A percentile compares a stretch with the other conserved stretches of the same genome.
phyloP scores from a whole-genome alignment of 2,329 filamentous ascomycete species.

The Nothophaeocryptopus gaeumannii region DNA sequence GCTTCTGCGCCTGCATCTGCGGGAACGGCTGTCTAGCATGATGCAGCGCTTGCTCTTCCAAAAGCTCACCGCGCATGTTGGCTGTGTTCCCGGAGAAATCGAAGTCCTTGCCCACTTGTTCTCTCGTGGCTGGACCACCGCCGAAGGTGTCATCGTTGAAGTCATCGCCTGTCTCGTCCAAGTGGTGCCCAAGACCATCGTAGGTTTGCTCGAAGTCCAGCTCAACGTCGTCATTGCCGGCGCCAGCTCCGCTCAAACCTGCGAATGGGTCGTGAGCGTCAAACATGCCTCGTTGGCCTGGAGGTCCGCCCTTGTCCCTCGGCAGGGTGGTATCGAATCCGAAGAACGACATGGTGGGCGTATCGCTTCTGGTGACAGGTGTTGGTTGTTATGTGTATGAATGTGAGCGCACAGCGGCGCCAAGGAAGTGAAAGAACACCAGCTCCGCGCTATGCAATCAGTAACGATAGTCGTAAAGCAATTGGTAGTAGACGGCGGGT shows the following conservation, averaged over 20 bases:
- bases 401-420: too few species aligned
- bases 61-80: conserved; percentile 77
- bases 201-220: conserved; percentile 97
- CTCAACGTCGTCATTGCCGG: conserved; percentile 58
- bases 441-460: too few species aligned
- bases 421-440: too few species aligned
- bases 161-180: conserved; percentile 87
- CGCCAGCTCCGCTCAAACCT: conserved; percentile 61
- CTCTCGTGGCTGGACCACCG: conserved; percentile 45
- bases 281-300: conserved; percentile 63
- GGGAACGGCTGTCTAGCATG: conserved; percentile 66
- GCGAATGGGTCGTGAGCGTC: conserved; percentile 81
- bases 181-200: conserved; percentile 84
- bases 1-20: conserved; percentile 44
- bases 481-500: too few species aligned
- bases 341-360: conserved; percentile 73
- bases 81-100: conserved; percentile 95
- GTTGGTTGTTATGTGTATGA: background rate
- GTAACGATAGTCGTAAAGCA: too few species aligned
- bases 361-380: background rate
- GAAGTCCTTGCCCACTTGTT: conserved; percentile 80
- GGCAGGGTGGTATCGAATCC: conserved; percentile 73
- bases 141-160: conserved; percentile 96
- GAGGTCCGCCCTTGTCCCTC: conserved; percentile 59
- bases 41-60: conserved; percentile 86